Evolutionary conservation across 2,329 filamentous ascomycete genomes (phyloP).

Genomic region (Claviceps cyperi): DNA sequence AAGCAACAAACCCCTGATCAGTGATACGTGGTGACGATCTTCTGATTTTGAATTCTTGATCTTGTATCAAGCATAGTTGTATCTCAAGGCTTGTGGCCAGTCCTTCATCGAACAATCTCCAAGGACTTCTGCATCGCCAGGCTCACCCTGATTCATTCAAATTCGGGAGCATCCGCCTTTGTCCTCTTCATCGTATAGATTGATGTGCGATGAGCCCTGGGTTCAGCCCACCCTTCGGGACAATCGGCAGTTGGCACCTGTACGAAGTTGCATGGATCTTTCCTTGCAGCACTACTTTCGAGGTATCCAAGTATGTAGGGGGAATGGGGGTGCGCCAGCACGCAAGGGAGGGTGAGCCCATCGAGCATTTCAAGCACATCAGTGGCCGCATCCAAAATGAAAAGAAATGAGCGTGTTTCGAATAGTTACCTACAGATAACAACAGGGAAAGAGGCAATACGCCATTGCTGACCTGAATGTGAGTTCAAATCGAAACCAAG

Average conservation of each 20-base stretch:
- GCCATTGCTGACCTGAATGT: neutral
- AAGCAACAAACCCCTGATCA: neutral
- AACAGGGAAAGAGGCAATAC: neutral
- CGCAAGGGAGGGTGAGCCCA: slow-evolving; percentile 4
- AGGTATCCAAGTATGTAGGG: no score
- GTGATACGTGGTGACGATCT: neutral
- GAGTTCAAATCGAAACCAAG: neutral
- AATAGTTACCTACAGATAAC: neutral
- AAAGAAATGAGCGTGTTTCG: neutral
- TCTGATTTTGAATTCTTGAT: neutral
- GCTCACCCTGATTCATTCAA: neutral
- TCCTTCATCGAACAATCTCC: neutral
- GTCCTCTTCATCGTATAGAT: neutral
- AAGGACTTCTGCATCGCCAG: neutral
- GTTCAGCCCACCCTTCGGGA: neutral
- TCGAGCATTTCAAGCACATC: neutral
- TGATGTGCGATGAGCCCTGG: neutral
- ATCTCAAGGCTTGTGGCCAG: neutral
- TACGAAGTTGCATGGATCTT: no score
- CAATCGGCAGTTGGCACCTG: neutral
- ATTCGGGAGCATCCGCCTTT: neutral
- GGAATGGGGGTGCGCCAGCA: neutral
- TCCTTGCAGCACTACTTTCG: neutral
- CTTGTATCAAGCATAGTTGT: neutral
- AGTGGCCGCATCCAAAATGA: slow-evolving; percentile 1